These are phyloP conservation scores for Xylaria nigripes DNA, from an alignment of 495 filamentous ascomycete genomes.

Conservation along the genomic window DNA sequence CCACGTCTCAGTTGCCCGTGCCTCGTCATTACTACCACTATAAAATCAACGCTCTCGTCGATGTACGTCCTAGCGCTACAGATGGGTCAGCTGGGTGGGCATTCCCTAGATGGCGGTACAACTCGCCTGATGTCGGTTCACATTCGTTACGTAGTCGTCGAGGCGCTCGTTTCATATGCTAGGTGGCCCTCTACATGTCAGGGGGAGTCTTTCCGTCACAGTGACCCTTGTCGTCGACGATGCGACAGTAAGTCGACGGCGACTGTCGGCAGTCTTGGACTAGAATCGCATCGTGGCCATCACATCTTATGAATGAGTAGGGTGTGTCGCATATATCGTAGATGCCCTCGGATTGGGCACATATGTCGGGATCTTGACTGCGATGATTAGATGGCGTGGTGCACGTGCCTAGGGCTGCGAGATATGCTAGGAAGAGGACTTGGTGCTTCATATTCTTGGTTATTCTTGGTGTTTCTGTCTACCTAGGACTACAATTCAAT, in stretches of 20 bases:
- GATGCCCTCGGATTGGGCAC: not conserved
- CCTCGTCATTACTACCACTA: too few species aligned
- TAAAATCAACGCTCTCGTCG: too few species aligned
- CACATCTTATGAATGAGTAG: conserved; percentile 7
- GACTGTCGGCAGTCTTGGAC: not conserved
- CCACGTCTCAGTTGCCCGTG: too few species aligned
- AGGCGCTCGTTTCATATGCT: too few species aligned
- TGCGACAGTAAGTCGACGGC: not conserved
- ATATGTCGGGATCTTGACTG: not conserved
- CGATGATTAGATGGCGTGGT: not conserved
- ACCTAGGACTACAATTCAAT: too few species aligned
- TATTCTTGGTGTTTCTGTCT: not conserved
- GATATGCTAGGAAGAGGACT: not conserved
- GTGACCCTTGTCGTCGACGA: not conserved
- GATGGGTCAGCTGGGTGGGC: too few species aligned
- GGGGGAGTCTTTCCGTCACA: conserved; percentile 2
- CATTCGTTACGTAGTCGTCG: too few species aligned
- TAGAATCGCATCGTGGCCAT: conserved; percentile 1
- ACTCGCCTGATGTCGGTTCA: too few species aligned
- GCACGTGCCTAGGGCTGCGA: not conserved
- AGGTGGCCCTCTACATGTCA: not conserved
- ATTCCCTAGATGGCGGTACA: too few species aligned
- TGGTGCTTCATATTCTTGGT: not conserved
- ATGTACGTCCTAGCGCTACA: too few species aligned
- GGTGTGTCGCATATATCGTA: conserved; percentile 12